Evolutionary conservation across 2,329 filamentous ascomycete genomes (phyloP), one percentile per base, ranked within the genome.

Genomic region (Boeremia lycopersici): DNA sequence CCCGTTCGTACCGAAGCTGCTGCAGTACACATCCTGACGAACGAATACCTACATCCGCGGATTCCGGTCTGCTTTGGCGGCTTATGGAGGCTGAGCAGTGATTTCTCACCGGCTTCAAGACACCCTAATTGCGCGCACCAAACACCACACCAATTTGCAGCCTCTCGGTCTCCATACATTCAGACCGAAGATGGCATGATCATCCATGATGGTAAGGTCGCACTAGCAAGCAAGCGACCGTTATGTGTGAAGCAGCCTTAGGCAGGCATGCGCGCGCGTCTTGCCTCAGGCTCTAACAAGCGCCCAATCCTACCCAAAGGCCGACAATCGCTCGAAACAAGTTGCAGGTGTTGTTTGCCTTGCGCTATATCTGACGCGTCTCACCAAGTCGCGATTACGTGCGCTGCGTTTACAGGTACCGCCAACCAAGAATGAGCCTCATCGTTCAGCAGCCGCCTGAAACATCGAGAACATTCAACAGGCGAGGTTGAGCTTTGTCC

Each of bases 171-270:
- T 17, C 46, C 41, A 55, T 36, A 13, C 26, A 6, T 15, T 36
- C 41, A 33, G 30, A 36, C 42, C 46, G 40, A 28, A 12, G 35
- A 13, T 46, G 40, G 35, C 26, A 49, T 35, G 26, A 42, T 41
- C 34, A 31, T 46, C 50, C 26, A 49, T 35, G 26, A 42, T 41
- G 33, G 36, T 46, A 55, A 50, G 52, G 52, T 45, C 26, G 40
- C 13, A 55, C 41, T 55, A 55, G 41, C 6, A 42, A 28, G 29
- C 41, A 50, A 50, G 52, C 46, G 47, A 49, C 41, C 46, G 52
- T 49, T 55, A 46, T 36, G 30, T 46, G 46, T 45, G 36, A 29
- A 46, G 44, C 52, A 55, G 52, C 52, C 41, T n/a, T 55, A 50
- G 9, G 41, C 30, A 50, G 42, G 29, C 42, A 36, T 40, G 13